These are phyloP conservation scores for Chimonanthus praecox DNA, from an alignment of 164 flowering plant species.

Conservation along the genomic window DNA sequence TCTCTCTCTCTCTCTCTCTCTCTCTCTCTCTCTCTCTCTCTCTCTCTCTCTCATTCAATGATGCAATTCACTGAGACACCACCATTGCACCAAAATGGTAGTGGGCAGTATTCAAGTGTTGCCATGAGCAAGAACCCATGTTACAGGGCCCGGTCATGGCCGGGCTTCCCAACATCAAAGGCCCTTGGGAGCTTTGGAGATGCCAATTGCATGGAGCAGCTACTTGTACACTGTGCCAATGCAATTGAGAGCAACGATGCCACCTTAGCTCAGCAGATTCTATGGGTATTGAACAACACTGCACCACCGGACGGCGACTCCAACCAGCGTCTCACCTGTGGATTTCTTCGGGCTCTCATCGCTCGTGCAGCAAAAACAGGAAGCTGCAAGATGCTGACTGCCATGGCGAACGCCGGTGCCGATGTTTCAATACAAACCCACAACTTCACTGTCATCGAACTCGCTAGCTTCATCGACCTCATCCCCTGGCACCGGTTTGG, in stretches of 20 bases:
- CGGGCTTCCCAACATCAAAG: conserved; percentile 46
- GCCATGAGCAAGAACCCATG: conserved; percentile 39
- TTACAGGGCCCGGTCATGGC: conserved; percentile 42
- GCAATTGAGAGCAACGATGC: conserved; percentile 88
- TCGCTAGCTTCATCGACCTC: conserved; percentile 74
- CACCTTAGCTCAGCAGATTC: conserved; percentile 81
- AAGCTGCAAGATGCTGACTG: conserved; percentile 50
- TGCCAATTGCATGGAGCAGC: conserved; percentile 90
- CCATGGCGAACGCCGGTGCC: conserved; percentile 31
- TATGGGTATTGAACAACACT: conserved; percentile 93
- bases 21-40: conserved; percentile 5
- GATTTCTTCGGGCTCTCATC: conserved; percentile 81
- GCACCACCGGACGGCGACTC: conserved; percentile 92
- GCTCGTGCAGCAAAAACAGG: conserved; percentile 66
- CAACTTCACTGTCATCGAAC: conserved; percentile 63
- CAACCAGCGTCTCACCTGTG: conserved; percentile 74
- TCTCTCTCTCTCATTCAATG: conserved; percentile 21
- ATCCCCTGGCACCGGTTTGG: conserved; percentile 91
- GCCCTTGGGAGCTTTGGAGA: conserved; percentile 46
- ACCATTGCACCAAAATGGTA: conserved; percentile 27
- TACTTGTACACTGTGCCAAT: conserved; percentile 86
- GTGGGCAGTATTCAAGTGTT: conserved; percentile 21
- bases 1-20: conserved; percentile 6
- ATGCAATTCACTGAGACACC: conserved; percentile 72
- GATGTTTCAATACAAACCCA: conserved; percentile 33